Percentiles rank a stretch among this genome's conserved stretches.
Evolutionary conservation across 2,329 filamentous ascomycete species (phyloP).

Genomic region (Pseudogymnoascus sp.): DNA sequence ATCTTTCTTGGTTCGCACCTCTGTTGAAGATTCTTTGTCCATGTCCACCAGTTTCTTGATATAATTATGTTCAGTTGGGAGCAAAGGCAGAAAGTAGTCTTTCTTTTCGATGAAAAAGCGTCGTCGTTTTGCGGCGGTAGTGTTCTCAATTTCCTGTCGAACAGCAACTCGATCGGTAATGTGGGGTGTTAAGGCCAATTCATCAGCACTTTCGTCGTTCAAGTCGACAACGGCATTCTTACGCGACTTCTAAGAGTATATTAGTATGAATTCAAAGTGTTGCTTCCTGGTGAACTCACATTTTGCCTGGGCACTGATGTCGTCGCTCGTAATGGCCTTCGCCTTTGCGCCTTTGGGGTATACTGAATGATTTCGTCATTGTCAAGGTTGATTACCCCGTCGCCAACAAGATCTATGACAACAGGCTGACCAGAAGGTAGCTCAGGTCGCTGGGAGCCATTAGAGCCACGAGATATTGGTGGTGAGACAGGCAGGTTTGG

Average conservation of each 20-base stretch:
- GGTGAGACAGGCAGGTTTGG: neutral
- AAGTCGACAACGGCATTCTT: slow-evolving; percentile 13
- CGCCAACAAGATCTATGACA: slow-evolving; percentile 1
- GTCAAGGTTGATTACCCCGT: neutral
- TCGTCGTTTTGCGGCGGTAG: slow-evolving; percentile 24
- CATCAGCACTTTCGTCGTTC: slow-evolving; percentile 10
- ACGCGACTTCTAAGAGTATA: slow-evolving; percentile 10
- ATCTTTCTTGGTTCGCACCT: slow-evolving; percentile 20
- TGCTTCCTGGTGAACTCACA: neutral
- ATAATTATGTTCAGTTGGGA: slow-evolving; percentile 27
- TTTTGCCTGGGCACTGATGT: neutral
- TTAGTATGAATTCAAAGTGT: neutral
- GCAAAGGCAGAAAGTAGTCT: slow-evolving; percentile 26
- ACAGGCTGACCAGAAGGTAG: neutral
- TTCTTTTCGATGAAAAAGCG: slow-evolving; percentile 29
- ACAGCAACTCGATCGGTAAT: slow-evolving; percentile 23
- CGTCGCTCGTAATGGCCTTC: neutral
- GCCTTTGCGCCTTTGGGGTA: slow-evolving; percentile 1
- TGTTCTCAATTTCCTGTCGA: slow-evolving; percentile 24
- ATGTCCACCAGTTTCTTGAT: slow-evolving; percentile 26
- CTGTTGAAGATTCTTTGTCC: slow-evolving; percentile 18
- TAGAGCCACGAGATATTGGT: neutral
- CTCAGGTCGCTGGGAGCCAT: neutral
- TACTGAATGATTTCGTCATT: slow-evolving; percentile 2
- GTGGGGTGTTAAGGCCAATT: slow-evolving; percentile 15